Evolutionary conservation across 192 early-diverging fungal genomes (phyloP).

Genomic region (Coemansia sp.): DNA sequence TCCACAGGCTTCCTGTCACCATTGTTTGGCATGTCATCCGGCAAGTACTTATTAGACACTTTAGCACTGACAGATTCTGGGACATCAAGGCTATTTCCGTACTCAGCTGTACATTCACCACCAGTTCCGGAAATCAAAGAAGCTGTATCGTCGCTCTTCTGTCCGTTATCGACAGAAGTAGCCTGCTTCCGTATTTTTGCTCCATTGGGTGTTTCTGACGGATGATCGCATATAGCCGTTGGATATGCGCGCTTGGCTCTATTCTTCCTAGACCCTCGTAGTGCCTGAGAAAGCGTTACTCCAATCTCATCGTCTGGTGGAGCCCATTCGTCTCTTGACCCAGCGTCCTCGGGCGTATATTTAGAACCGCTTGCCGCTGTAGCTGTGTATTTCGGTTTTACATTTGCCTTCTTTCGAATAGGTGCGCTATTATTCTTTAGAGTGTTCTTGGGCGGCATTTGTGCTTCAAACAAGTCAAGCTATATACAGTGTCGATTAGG

Average conservation of each 20-base stretch:
- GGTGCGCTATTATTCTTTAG: neutral
- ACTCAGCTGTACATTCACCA: neutral
- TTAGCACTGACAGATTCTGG: neutral
- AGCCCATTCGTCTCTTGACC: slow-evolving; percentile 23
- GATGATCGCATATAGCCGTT: neutral
- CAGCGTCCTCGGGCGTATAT: neutral
- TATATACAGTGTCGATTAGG: neutral
- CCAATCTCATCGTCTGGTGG: slow-evolving; percentile 28
- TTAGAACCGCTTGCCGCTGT: neutral
- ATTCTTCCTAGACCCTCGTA: slow-evolving; percentile 9
- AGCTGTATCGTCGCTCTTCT: neutral
- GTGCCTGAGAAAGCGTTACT: slow-evolving; percentile 13
- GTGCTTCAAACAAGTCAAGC: neutral
- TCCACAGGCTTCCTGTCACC: neutral
- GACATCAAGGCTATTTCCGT: neutral
- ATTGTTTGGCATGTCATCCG: neutral
- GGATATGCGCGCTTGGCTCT: neutral
- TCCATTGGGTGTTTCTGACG: neutral
- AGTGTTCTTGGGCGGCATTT: slow-evolving; percentile 3
- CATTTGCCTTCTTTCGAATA: neutral
- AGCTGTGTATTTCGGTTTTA: neutral
- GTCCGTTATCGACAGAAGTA: neutral
- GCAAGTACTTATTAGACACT: neutral
- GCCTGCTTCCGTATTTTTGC: neutral
- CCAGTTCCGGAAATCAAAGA: neutral